Conservation (phyloP, 345 rosid species). For the Eucalyptus cloeziana region DNA sequence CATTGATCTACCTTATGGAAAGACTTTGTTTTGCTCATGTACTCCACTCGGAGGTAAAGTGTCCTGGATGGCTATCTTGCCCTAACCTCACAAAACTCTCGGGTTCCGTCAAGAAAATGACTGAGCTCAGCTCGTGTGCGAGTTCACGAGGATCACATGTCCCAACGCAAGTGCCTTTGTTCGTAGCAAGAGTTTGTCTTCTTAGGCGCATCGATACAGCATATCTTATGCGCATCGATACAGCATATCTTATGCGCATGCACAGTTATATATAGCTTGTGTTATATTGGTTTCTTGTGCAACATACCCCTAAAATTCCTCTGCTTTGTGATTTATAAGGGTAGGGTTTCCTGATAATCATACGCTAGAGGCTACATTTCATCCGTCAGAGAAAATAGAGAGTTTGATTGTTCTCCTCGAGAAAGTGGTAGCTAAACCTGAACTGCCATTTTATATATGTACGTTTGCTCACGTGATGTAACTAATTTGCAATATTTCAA, state of each 20-base stretch:
- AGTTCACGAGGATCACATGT: background rate
- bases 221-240: too few relatives aligned
- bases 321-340: conserved; percentile 19
- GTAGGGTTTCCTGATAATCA: conserved; percentile 80
- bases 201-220: background rate
- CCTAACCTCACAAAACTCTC: background rate
- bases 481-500: background rate
- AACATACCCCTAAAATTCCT: background rate
- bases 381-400: conserved; percentile 73
- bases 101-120: background rate
- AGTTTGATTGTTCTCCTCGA: conserved; percentile 60
- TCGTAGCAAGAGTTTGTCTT: background rate
- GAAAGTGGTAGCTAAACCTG: conserved; percentile 49
- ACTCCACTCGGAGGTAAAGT: background rate
- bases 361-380: conserved; percentile 73
- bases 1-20: background rate
- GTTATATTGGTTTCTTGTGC: background rate
- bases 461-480: conserved; percentile 7
- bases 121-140: background rate
- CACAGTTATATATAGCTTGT: too few relatives aligned
- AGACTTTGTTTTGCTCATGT: background rate
- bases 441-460: conserved; percentile 71
- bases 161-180: background rate
- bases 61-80: background rate
- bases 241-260: too few relatives aligned